A percentile compares a stretch with the other conserved stretches of the same genome.
These are phyloP conservation scores for Colletotrichum euphorbiae DNA, from an alignment of 2,329 filamentous ascomycete genomes.

Conservation along the genomic window DNA sequence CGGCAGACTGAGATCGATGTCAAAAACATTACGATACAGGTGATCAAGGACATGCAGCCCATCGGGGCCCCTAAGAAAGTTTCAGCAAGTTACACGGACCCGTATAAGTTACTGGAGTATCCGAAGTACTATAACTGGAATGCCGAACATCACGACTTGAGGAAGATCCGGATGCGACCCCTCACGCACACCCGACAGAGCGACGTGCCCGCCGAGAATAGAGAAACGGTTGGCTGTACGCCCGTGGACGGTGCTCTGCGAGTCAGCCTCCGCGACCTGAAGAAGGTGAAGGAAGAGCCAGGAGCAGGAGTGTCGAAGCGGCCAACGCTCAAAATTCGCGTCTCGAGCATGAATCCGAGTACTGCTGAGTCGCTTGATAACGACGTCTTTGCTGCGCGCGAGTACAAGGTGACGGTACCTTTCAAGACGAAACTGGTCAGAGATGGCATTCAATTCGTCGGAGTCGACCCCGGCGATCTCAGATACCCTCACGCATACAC, in stretches of 20 bases:
- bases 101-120: constrained; percentile 73
- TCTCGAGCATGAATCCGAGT: constrained; percentile 51
- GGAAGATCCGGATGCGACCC: constrained; percentile 73
- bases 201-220: constrained; percentile 66
- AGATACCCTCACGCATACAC: constrained; percentile 95
- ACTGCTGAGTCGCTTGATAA: constrained; percentile 43
- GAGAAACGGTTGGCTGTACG: constrained; percentile 66
- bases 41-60: constrained; percentile 45
- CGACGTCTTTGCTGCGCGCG: constrained; percentile 64
- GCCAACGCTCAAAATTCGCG: constrained; percentile 57
- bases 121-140: constrained; percentile 71
- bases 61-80: constrained; percentile 51
- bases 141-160: constrained; percentile 80
- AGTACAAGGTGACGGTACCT: constrained; percentile 72
- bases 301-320: constrained; percentile 42
- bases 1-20: constrained; percentile 71
- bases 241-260: constrained; percentile 66
- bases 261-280: constrained; percentile 53
- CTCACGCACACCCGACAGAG: constrained; percentile 62
- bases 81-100: constrained; percentile 66
- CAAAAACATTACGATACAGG: constrained; percentile 64
- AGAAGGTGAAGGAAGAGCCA: constrained; percentile 36
- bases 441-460: constrained; percentile 93
- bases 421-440: constrained; percentile 81
- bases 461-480: constrained; percentile 80